These are phyloP conservation scores for Quillaja saponaria DNA, from an alignment of 306 rosid species.

Conservation along the genomic window DNA sequence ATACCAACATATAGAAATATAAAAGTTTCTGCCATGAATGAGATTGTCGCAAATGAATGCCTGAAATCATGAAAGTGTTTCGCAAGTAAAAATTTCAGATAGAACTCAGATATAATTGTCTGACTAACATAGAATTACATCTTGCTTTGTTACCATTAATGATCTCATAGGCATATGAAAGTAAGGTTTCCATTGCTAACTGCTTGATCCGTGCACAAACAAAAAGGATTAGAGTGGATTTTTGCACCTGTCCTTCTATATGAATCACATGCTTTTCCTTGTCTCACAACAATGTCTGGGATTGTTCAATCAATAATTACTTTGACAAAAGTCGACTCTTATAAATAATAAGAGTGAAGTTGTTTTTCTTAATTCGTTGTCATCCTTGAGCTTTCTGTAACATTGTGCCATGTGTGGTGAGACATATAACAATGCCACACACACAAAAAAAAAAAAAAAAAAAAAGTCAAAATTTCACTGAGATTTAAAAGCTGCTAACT, in stretches of 20 bases:
- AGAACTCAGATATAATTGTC: no score
- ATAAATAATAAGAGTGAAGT: constrained; percentile 10
- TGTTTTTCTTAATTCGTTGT: constrained; percentile 68
- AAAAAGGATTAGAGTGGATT: no score
- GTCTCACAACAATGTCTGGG: no score
- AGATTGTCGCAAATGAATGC: constrained; percentile 85
- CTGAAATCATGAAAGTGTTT: constrained; percentile 46
- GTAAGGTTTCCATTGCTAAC: constrained; percentile 1
- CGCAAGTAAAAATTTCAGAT: background rate
- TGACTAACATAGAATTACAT: no score
- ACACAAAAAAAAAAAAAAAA: no score
- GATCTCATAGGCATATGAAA: constrained; percentile 12
- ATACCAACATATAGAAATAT: constrained; percentile 82
- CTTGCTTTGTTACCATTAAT: background rate
- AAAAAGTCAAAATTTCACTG: constrained; percentile 85
- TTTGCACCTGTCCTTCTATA: no score
- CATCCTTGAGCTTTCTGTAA: constrained; percentile 79
- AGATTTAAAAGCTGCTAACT: constrained; percentile 64
- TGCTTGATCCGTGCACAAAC: background rate
- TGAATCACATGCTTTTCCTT: no score
- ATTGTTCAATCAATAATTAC: constrained; percentile 1
- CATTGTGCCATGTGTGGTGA: constrained; percentile 86
- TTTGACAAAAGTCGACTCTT: constrained; percentile 1
- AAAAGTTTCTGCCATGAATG: constrained; percentile 81
- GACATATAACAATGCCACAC: constrained; percentile 92